phyloP scores from a whole-genome alignment of 768 basidiomycete species.

The Lactifluus echinatus region DNA sequence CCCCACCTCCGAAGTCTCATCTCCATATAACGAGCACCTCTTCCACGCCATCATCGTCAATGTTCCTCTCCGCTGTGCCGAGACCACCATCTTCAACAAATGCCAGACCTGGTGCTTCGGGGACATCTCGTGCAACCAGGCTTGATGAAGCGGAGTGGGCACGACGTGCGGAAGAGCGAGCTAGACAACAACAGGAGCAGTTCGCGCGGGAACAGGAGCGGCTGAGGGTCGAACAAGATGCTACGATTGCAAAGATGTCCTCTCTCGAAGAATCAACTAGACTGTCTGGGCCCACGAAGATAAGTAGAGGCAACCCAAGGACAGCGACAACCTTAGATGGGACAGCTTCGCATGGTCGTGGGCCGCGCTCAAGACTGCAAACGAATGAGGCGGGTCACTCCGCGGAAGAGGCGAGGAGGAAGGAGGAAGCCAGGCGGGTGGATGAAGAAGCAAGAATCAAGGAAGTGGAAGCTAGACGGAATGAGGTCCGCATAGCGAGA shows the following conservation, averaged over 20 bases:
- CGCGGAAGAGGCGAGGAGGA: constrained; percentile 15
- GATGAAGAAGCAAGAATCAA: background rate
- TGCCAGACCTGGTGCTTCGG: constrained; percentile 12
- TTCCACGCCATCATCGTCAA: constrained; percentile 8
- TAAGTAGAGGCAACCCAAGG: constrained; percentile 43
- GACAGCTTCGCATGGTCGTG: constrained; percentile 66
- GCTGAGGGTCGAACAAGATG: constrained; percentile 37
- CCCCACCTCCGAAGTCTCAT: constrained; percentile 15
- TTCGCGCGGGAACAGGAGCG: constrained; percentile 63
- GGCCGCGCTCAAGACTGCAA: constrained; percentile 62
- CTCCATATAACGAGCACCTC: constrained; percentile 11
- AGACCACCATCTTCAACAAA: constrained; percentile 7
- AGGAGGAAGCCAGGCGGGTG: background rate
- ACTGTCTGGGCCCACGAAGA: constrained; percentile 52
- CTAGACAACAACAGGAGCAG: constrained; percentile 55
- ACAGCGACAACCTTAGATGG: constrained; percentile 44
- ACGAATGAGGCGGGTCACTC: too few relatives aligned
- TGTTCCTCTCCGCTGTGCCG: constrained; percentile 4
- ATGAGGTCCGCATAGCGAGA: too few relatives aligned
- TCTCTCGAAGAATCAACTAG: constrained; percentile 48
- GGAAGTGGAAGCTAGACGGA: too few relatives aligned
- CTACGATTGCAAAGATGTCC: constrained; percentile 34
- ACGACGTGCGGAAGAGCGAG: constrained; percentile 55
- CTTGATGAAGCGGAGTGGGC: constrained; percentile 47
- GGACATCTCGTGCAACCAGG: constrained; percentile 20